Percentiles rank a stretch among this genome's conserved stretches.
These are phyloP conservation scores for Candida maesae DNA, from an alignment of 805 yeast genomes.

Conservation along the genomic window DNA sequence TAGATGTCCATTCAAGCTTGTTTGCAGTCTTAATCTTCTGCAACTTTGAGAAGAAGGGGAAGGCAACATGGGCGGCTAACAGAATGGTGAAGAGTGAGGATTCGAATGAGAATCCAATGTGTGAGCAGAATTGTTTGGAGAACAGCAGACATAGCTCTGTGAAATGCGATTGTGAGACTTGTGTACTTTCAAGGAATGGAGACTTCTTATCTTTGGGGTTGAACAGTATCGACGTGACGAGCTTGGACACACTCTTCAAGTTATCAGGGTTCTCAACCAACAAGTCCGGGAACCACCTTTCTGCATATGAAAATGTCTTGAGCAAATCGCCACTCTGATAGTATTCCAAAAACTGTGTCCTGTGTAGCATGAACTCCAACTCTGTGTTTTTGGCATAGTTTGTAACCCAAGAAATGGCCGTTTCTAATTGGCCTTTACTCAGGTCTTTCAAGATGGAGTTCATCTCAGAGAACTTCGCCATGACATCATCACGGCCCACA, in stretches of 20 bases:
- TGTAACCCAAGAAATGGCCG: conserved; percentile 50
- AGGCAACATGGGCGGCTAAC: conserved; percentile 49
- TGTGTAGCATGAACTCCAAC: conserved; percentile 43
- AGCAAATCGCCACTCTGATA: conserved; percentile 23
- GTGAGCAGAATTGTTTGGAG: conserved; percentile 46
- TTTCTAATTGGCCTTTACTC: conserved; percentile 33
- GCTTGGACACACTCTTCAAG: conserved; percentile 39
- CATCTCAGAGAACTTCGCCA: conserved; percentile 29
- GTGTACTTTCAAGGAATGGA: conserved; percentile 22
- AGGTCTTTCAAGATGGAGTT: conserved; percentile 34
- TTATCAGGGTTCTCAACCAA: conserved; percentile 33
- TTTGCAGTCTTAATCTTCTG: conserved; percentile 37
- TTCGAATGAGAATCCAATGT: conserved; percentile 45
- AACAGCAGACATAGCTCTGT: conserved; percentile 33
- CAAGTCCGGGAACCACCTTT: conserved; percentile 36
- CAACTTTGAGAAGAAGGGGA: conserved; percentile 50
- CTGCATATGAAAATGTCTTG: conserved; percentile 43
- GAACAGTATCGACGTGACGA: conserved; percentile 36
- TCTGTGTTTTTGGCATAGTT: conserved; percentile 26
- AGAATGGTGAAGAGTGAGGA: conserved; percentile 50
- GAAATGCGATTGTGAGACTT: conserved; percentile 26
- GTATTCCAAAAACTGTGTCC: conserved; percentile 36
- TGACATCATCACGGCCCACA: conserved; percentile 26
- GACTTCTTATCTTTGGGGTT: conserved; percentile 20
- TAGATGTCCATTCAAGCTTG: conserved; percentile 50